Conservation (phyloP, 1,284 basidiomycete genomes). For the Sanghuangporus baumii region DNA sequence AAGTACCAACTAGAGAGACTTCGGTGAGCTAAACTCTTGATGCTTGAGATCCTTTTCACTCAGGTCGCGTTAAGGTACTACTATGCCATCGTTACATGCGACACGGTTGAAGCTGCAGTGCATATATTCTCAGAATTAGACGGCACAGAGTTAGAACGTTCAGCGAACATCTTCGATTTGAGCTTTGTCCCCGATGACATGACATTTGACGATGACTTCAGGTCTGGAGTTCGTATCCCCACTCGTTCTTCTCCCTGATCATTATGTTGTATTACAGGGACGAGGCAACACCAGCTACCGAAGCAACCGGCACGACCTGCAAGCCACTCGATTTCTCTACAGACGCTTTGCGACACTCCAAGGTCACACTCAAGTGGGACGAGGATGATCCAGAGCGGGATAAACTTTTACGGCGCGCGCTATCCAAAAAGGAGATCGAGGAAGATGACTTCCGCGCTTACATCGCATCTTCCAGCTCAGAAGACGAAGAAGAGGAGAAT, state of each 20-base stretch:
- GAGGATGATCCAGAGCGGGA: conserved; percentile 92
- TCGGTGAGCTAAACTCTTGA: conserved; percentile 48
- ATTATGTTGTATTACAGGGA: conserved; percentile 48
- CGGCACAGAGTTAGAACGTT: conserved; percentile 94
- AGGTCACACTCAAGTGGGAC: conserved; percentile 98
- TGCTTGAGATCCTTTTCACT: not conserved
- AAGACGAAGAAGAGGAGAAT: conserved; percentile 28
- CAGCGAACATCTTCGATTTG: conserved; percentile 94
- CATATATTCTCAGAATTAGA: conserved; percentile 87
- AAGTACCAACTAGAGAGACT: conserved; percentile 93
- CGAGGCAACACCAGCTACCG: conserved; percentile 53
- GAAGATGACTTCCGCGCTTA: conserved; percentile 84
- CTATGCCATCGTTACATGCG: conserved; percentile 93
- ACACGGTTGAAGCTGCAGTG: conserved; percentile 71
- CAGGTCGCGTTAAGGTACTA: conserved; percentile 65
- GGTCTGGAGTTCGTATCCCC: conserved; percentile 38
- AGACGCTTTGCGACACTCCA: conserved; percentile 96
- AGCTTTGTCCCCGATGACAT: conserved; percentile 93
- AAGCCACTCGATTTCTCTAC: conserved; percentile 91
- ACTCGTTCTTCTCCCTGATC: not conserved
- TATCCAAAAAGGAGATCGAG: conserved; percentile 82
- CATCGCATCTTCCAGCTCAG: conserved; percentile 67
- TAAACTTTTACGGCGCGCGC: conserved; percentile 70
- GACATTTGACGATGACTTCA: conserved; percentile 78
- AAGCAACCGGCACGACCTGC: conserved; percentile 60